A percentile compares a stretch with the other conserved stretches of the same genome.
Conservation (phyloP, 345 rosid genomes). For the Conringia planisiliqua region DNA sequence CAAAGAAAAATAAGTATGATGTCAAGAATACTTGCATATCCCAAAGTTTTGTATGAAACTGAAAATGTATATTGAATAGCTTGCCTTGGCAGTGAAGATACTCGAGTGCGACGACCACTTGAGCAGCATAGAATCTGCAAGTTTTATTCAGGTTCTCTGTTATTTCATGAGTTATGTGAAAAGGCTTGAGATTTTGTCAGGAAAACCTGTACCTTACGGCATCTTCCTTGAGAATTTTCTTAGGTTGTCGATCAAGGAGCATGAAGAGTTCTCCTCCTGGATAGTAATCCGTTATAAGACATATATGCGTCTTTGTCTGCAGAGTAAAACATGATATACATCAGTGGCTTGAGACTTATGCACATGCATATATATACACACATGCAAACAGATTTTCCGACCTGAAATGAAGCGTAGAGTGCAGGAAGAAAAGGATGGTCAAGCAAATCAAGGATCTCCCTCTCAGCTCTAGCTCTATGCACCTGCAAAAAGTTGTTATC, state of each 20-base stretch:
- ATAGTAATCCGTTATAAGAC: conserved; percentile 91
- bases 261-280: conserved; percentile 93
- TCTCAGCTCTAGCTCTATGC: conserved; percentile 96
- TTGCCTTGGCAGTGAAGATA: conserved; percentile 97
- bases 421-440: conserved; percentile 99
- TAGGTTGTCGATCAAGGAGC: conserved; percentile 82
- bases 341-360: not conserved
- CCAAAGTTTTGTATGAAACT: not conserved
- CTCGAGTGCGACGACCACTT: conserved; percentile 85
- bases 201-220: conserved; percentile 60
- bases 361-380: not conserved
- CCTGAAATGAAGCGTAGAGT: conserved; percentile 97
- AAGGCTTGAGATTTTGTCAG: not conserved
- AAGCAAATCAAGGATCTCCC: conserved; percentile 88
- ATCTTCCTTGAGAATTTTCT: conserved; percentile 86
- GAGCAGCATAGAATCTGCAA: conserved; percentile 81
- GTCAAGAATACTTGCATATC: not conserved
- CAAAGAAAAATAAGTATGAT: not conserved
- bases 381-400: conserved; percentile 7
- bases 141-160: not conserved
- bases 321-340: not conserved
- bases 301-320: conserved; percentile 94
- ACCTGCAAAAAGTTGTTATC: conserved; percentile 45
- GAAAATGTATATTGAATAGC: not conserved
- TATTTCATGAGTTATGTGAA: not conserved